Evolutionary conservation across 2,329 filamentous ascomycete genomes (phyloP).

Genomic region (Colletotrichum trifolii): DNA sequence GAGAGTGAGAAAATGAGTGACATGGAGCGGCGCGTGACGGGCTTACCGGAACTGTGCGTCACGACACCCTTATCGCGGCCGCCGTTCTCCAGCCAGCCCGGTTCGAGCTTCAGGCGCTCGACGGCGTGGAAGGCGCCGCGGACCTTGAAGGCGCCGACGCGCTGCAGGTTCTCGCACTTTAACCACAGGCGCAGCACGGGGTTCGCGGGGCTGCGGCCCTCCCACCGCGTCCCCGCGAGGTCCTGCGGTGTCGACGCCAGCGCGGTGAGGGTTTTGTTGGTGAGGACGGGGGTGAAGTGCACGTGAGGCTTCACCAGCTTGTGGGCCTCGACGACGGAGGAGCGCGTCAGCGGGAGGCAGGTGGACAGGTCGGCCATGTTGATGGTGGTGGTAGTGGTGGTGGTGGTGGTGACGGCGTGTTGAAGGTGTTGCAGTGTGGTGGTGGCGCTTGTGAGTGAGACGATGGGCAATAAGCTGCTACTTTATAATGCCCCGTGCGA

Average conservation of each 20-base stretch:
- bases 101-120: slow-evolving; percentile 71
- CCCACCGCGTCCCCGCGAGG: slow-evolving; percentile 66
- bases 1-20: too few relatives aligned
- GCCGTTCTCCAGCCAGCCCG: slow-evolving; percentile 69
- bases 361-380: slow-evolving; percentile 65
- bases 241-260: slow-evolving; percentile 80
- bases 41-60: slow-evolving; percentile 85
- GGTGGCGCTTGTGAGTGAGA: too few relatives aligned
- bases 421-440: too few relatives aligned
- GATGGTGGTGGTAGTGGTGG: neutral
- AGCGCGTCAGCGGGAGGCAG: slow-evolving; percentile 74
- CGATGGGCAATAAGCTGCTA: too few relatives aligned
- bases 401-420: neutral
- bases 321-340: slow-evolving; percentile 78
- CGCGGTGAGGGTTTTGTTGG: slow-evolving; percentile 77
- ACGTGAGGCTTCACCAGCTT: slow-evolving; percentile 78
- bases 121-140: slow-evolving; percentile 91
- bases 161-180: slow-evolving; percentile 95
- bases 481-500: too few relatives aligned
- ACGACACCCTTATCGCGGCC: slow-evolving; percentile 77
- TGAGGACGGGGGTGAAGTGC: slow-evolving; percentile 86
- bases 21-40: too few relatives aligned
- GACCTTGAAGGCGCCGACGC: slow-evolving; percentile 91
- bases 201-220: slow-evolving; percentile 65
- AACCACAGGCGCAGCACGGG: slow-evolving; percentile 84